Evolutionary conservation across 2,329 filamentous ascomycete species (phyloP), one percentile per base, ranked within the genome.

Genomic region (Fusarium musae): DNA sequence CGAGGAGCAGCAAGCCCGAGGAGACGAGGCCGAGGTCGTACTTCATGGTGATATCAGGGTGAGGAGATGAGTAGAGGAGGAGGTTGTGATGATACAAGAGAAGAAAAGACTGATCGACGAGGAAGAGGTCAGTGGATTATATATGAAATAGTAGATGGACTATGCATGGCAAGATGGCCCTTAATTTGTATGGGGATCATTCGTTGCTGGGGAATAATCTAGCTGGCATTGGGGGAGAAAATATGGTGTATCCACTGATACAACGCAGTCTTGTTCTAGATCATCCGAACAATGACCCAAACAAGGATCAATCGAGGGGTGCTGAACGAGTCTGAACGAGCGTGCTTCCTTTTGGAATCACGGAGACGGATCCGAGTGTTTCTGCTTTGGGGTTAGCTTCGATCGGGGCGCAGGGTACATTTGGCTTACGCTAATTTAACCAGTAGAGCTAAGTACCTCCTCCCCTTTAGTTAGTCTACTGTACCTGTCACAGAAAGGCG

Each of bases 301-400:
- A 32, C 64, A 60, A 36, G 63, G 63, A 32, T 66, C 26, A 36
- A 32, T 37, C 15, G 26, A 54, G 30, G 28, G 30, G 21, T 19
- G 21, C 21, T 50, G n/a, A 50, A 50, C 47, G 47, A 50, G 47
- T 5, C 30, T 50, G 16, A 50, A 50, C 47, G 47, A 50, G 47
- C 16, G 5, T 67, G 10, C 44, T 67, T 67, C 63, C 64, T n/a
- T 67, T 67, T 52, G 40, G 63, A 40, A 53, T 53, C 53, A 67
- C 64, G 64, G 64, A 67, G 64, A 30, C 63, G 64, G 62, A 67
- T 26, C 63, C 64, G 64, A 60, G 34, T 40, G 47, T 46, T 42
- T 36, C 49, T 40, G 6, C 19, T 67, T 67, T 42, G n/a, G 28
- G 63, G 28, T 46, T 67, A 67, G 63, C 16, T 42, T 42, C 32